Base-by-base conservation (phyloP, 805 yeast species). In the Kregervanrija fluxuum region DNA sequence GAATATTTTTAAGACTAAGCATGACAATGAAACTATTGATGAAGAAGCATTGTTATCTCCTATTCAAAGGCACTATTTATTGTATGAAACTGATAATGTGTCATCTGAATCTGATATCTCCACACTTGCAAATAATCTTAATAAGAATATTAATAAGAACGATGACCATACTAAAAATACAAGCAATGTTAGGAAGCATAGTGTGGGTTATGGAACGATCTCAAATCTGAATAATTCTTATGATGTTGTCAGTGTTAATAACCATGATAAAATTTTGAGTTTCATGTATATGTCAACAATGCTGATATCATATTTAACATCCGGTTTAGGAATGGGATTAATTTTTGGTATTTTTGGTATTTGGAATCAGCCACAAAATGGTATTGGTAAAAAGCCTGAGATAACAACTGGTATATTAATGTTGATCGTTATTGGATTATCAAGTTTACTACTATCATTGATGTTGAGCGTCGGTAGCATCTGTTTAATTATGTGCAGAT, bases 311-410 rank as follows among this genome's bases (percentile, higher is more conserved):
- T 54, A 71, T 1, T 53, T 73, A 14, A 56, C 70, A 10, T 66
- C 73, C 2, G 69, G 70, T 12, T 62, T 72, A 28, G 68, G 79
- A 2, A 51, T 73, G 12, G 75, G 75, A 8, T 67, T 70, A 17
- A 58, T 71, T 11, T 68, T 36, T 37, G 39, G 33, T 28, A 42
- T 34, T 50, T 65, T 57, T 50, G 43, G 54, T 11, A 31, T 45
- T 4, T 40, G 48, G 9, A 42, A 34, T 8, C 37, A 32, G 13
- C 28, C 28, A 22, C 8, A 22, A 22, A 22, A 22, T 22, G 28
- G 35, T 33, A 17, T 42, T 41, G 42, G 42, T 16, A 43, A 47
- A 15, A 22, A 22, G 8, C 42, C 49, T 30, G 37, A n/a, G 44
- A 41, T 13, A 37, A 46, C 15, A 40, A 46, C 15, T 11, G 56